Base-by-base conservation (phyloP, 2,329 filamentous ascomycete genomes). In the Gyromitra esculenta region DNA sequence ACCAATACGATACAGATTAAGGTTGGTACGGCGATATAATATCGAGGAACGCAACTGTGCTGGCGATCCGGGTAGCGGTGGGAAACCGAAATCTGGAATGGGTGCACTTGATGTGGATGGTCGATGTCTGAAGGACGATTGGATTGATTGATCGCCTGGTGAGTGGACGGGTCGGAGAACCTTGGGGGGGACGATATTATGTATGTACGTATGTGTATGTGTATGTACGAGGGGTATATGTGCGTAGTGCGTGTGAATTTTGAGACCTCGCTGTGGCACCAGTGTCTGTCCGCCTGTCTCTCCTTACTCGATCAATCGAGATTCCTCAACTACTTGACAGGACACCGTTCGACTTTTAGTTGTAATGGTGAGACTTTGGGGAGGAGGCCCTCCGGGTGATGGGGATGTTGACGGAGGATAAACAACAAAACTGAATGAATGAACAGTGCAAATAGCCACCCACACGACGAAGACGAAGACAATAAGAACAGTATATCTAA, bases 51-150 rank as follows among this genome's bases (percentile, higher is more conserved):
- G 66, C 65, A 75, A 71, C 72, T 71, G 66, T 75, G 60, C 66
- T 75, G 72, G 60, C 66, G 72, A 75, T 75, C 72, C 59, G 71
- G 71, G 71, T 74, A 74, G 71, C 71, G 56, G 71, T 74, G 71
- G 57, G 31, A 41, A 2, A 9, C 57, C 57, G 56, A 35, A 71
- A 56, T 43, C 37, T 43, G 37, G 56, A 60, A 60, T 39, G 21
- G 66, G 57, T 64, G 25, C 65, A 48, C 66, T 70, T 56, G 31
- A 75, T 70, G 65, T 54, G 66, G 56, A 68, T 63, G 72, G 48
- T 43, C 18, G 35, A 37, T 69, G 66, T 63, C 39, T 50, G 54
- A 52, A 57, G 65, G 63, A 69, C 37, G 64, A 74, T 74, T 74
- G 64, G 64, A 75, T 57, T 71, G 66, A 71, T 18, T 75, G 72